These are phyloP conservation scores for Pueraria montana DNA, from an alignment of 306 rosid species.

Conservation along the genomic window DNA sequence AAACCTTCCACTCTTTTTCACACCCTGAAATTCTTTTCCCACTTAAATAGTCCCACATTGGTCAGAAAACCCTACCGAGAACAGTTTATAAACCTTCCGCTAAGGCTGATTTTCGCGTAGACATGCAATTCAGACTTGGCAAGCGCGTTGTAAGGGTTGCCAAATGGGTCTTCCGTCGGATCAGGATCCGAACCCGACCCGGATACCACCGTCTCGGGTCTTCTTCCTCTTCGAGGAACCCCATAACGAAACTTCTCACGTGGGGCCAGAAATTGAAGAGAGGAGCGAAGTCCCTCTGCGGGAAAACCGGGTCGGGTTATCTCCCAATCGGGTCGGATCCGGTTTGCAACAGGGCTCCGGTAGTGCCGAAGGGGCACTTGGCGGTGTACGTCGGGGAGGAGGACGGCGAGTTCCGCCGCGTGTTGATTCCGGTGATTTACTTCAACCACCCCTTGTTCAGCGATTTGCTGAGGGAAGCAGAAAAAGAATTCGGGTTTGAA, in stretches of 20 bases:
- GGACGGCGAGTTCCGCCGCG: slow-evolving; percentile 78
- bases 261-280: slow-evolving; percentile 70
- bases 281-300: slow-evolving; percentile 65
- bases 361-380: slow-evolving; percentile 87
- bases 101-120: neutral
- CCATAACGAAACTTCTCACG: slow-evolving; percentile 56
- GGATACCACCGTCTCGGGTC: slow-evolving; percentile 24
- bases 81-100: neutral
- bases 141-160: slow-evolving; percentile 60
- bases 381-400: slow-evolving; percentile 91
- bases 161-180: slow-evolving; percentile 55
- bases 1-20: neutral
- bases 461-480: slow-evolving; percentile 75
- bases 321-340: slow-evolving; percentile 54
- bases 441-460: slow-evolving; percentile 90
- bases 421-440: slow-evolving; percentile 89
- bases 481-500: slow-evolving; percentile 76
- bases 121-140: slow-evolving; percentile 73
- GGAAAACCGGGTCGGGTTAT: slow-evolving; percentile 57
- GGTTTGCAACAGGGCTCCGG: neutral
- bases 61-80: neutral
- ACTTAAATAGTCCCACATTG: neutral
- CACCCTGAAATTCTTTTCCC: no score
- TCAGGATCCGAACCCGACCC: slow-evolving; percentile 50
- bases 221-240: slow-evolving; percentile 23